These are phyloP conservation scores for Nakaseomyces glabratus DNA, from an alignment of 1,139 yeast genomes.

Conservation along the genomic window DNA sequence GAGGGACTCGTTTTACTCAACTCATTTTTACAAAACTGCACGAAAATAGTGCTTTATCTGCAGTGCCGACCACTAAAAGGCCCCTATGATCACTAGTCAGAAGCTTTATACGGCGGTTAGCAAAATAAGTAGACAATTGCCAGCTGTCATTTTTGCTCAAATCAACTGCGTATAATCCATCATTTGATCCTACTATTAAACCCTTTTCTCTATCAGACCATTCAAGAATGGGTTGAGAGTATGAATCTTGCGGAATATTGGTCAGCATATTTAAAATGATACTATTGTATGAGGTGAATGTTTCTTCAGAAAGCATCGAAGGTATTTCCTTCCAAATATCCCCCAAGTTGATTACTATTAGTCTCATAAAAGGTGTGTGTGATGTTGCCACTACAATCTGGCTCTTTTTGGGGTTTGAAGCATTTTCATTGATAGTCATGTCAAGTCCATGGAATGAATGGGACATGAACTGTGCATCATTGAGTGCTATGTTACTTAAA, in stretches of 20 bases:
- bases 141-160: conserved; percentile 33
- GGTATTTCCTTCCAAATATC: background rate
- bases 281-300: conserved; percentile 32
- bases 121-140: conserved; percentile 13
- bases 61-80: background rate
- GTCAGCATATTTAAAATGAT: conserved; percentile 53
- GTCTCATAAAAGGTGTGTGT: conserved; percentile 66
- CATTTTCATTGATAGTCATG: conserved; percentile 25
- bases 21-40: too few species aligned
- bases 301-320: background rate
- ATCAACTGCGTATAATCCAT: conserved; percentile 56
- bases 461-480: conserved; percentile 68
- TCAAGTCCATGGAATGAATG: conserved; percentile 56
- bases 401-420: conserved; percentile 14
- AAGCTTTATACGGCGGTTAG: background rate
- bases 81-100: background rate
- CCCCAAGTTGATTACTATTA: conserved; percentile 38
- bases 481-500: conserved; percentile 47
- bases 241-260: conserved; percentile 62
- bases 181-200: conserved; percentile 63
- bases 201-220: conserved; percentile 40
- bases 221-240: conserved; percentile 44
- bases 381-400: conserved; percentile 56
- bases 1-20: too few species aligned
- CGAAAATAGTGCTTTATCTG: conserved; percentile 1